Base-by-base conservation (phyloP, 345 rosid genomes). In the Toxicodendron radicans region DNA sequence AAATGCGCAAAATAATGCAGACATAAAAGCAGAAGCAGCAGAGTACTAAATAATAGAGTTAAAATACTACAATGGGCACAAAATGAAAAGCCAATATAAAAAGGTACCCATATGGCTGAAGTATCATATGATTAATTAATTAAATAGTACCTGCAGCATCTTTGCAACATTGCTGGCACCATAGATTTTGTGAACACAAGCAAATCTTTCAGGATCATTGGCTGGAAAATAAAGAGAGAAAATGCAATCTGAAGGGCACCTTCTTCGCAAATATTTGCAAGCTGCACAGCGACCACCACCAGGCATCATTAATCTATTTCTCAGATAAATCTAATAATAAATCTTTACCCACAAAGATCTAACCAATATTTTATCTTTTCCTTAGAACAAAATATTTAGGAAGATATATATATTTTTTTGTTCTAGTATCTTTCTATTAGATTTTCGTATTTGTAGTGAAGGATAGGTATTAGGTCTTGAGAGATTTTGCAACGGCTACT, bases 81-180 rank as follows among this genome's bases (percentile, higher is more conserved):
- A n/a, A 27, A 27, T 27, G 30, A 27, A 27, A 27, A 27, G 30
- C 30, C 30, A 27, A 2, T 27, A 27, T 27, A 0, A 27, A 27
- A 27, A 27, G 30, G 30, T 27, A 27, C 30, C 30, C 43, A 38
- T 38, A 38, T 38, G 1, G 6, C 43, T 38, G 43, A 38, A 38
- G 6, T 38, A 4, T 35, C 2, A 27, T 27, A 1, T 27, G 30
- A 27, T 27, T 27, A 1, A 27, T 32, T 33, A 17, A 41, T 35
- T 38, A 33, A 9, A 4, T 62, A 3, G 2, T 82, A 87, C 93
- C 89, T 87, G 90, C 64, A 92, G 89, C 87, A 91, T 71, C 64
- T 87, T 89, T 65, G 81, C 87, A 66, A 89, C 94, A 66, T 88
- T 90, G 74, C 92, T 87, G 60, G 97, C 95, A 18, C 96, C 96